Conservation (phyloP, 2,329 filamentous ascomycete genomes). For the Colletotrichum chrysophilum region DNA sequence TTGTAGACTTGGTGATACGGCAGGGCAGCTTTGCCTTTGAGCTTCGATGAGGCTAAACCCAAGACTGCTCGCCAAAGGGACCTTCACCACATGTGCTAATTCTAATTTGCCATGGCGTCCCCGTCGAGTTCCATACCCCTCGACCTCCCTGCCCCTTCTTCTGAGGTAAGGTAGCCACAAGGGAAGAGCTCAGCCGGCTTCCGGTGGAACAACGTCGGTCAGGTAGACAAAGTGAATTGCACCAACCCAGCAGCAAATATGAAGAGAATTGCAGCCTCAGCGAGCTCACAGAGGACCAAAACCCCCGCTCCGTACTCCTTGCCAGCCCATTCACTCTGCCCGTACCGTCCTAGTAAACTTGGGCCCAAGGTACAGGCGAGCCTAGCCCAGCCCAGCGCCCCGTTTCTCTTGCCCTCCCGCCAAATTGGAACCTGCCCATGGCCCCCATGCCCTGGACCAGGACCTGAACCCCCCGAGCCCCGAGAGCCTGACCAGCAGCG, state of each 20-base stretch:
- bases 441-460: conserved; percentile 1
- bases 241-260: neutral
- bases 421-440: conserved; percentile 19
- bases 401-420: conserved; percentile 15
- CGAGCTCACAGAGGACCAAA: neutral
- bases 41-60: neutral
- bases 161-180: neutral
- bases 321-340: neutral
- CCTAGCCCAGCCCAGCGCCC: conserved; percentile 16
- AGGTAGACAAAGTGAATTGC: neutral
- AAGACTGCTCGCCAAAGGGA: neutral
- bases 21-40: conserved; percentile 1
- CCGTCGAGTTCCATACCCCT: neutral
- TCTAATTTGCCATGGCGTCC: neutral
- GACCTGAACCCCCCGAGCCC: conserved; percentile 9
- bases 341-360: neutral
- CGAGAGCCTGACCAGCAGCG: conserved; percentile 12
- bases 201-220: neutral
- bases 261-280: neutral
- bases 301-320: neutral
- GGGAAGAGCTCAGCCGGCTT: neutral
- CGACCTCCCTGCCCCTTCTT: neutral
- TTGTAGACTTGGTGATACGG: neutral
- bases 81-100: conserved; percentile 10
- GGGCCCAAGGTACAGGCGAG: conserved; percentile 1